Base-by-base conservation (phyloP, 2,329 filamentous ascomycete species). In the Arthrobotrys entomopaga region DNA sequence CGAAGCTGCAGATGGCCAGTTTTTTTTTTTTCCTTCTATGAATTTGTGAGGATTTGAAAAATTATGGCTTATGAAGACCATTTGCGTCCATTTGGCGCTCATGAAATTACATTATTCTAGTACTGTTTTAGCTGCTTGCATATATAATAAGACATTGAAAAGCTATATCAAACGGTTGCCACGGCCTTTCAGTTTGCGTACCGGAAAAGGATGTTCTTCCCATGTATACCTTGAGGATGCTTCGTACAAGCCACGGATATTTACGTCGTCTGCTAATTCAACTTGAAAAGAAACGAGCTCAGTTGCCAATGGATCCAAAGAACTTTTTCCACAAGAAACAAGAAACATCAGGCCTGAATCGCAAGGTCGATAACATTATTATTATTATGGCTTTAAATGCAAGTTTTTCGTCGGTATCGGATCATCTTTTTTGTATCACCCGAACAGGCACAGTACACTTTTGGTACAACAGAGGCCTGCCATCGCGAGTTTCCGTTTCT, bases 391-490 rank as follows among this genome's bases (percentile, higher is more conserved):
- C n/a, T n/a, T n/a, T 34, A 34, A 10, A 34, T 10, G 29, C 6
- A 34, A 34, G 2, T 5, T 34, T 46, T 10, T 46, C 4, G n/a
- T 46, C 8, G 11, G 42, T 46, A 19, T 46, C 29, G 42, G 42
- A 46, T 5, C 16, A 46, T 46, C 42, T 15, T 19, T 13, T 16
- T 8, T 10, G 64, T 67, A 66, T 67, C 64, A 60, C 38, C 46
- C 54, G 54, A 26, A 19, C 38, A 42, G 22, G 56, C 15, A 34
- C 43, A 46, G 43, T 54, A 59, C 54, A 26, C 54, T 66, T 59
- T 29, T 52, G 53, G 42, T 50, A 34, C 29, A 34, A 34, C 29
- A 34, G n/a, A 34, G 26, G 26, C 26, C 26, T 29, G 3, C 7
- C 26, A 29, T 29, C 7, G 24, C 42, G 40, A 10, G 10, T 48